phyloP scores from a whole-genome alignment of 108 stramenopile genomes.

The Mediolabrus comicus region DNA sequence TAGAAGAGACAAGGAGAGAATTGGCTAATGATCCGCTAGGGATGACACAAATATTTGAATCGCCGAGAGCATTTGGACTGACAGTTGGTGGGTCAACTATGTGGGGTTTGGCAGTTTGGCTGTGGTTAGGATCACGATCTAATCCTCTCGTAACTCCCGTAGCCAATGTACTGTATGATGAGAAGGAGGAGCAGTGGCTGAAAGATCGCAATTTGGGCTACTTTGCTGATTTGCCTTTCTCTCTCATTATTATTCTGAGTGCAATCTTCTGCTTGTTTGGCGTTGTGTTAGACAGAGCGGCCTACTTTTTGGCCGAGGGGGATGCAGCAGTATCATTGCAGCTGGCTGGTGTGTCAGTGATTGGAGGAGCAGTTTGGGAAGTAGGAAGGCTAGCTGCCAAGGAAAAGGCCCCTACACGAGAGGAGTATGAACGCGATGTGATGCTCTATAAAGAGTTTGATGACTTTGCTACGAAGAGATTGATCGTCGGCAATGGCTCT shows the following conservation, averaged over 20 bases:
- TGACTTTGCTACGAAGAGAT: conserved; percentile 69
- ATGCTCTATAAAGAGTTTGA: conserved; percentile 66
- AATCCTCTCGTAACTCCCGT: conserved; percentile 77
- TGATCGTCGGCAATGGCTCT: conserved; percentile 33
- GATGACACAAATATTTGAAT: neutral
- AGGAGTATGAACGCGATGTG: conserved; percentile 59
- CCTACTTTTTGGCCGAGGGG: conserved; percentile 65
- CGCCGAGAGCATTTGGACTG: conserved; percentile 14
- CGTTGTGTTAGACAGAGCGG: conserved; percentile 47
- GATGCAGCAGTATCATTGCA: conserved; percentile 57
- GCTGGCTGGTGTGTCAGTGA: conserved; percentile 71
- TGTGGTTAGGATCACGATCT: conserved; percentile 65
- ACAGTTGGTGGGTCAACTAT: conserved; percentile 44
- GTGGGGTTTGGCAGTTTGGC: conserved; percentile 78
- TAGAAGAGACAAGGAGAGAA: conserved; percentile 21
- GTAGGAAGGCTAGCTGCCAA: conserved; percentile 71
- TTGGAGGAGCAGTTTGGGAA: conserved; percentile 72
- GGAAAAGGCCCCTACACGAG: conserved; percentile 60
- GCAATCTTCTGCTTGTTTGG: conserved; percentile 62
- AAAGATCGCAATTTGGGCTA: conserved; percentile 79
- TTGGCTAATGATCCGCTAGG: conserved; percentile 36
- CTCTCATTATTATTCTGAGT: conserved; percentile 49
- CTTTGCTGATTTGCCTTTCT: conserved; percentile 60
- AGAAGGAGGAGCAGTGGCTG: conserved; percentile 55
- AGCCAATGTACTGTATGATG: conserved; percentile 74